Evolutionary conservation across 2,329 filamentous ascomycete genomes (phyloP).

Genomic region (Alternaria infectoria): DNA sequence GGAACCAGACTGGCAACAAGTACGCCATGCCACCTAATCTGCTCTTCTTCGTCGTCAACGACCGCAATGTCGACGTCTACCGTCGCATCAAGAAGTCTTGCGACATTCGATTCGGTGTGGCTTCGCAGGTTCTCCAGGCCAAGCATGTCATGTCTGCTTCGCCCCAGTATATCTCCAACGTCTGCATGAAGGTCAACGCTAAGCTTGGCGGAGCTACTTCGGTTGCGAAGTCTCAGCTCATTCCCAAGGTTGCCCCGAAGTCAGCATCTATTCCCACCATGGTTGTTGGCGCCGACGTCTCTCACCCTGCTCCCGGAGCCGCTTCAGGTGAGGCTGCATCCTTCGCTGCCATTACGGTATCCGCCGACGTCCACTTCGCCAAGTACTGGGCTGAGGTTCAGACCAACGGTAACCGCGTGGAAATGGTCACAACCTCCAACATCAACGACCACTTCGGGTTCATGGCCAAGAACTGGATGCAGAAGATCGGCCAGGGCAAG

Average conservation of each 20-base stretch:
- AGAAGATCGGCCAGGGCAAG: slow-evolving; percentile 58
- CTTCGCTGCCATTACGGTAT: slow-evolving; percentile 86
- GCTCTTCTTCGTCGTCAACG: slow-evolving; percentile 76
- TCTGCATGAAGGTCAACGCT: slow-evolving; percentile 95
- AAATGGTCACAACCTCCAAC: slow-evolving; percentile 76
- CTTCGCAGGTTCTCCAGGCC: slow-evolving; percentile 81
- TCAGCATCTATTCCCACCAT: slow-evolving; percentile 61
- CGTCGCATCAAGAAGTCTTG: slow-evolving; percentile 86
- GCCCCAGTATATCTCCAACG: slow-evolving; percentile 89
- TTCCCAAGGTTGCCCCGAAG: slow-evolving; percentile 35
- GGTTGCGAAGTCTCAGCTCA: slow-evolving; percentile 51
- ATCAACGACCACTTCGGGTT: slow-evolving; percentile 69
- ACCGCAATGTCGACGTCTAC: slow-evolving; percentile 75
- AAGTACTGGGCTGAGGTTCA: slow-evolving; percentile 80
- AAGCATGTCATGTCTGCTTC: slow-evolving; percentile 72
- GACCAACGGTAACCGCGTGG: slow-evolving; percentile 80
- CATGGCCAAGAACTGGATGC: slow-evolving; percentile 70
- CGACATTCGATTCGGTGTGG: slow-evolving; percentile 83
- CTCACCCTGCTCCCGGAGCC: slow-evolving; percentile 73
- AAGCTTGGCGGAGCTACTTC: slow-evolving; percentile 87
- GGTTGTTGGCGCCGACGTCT: slow-evolving; percentile 90
- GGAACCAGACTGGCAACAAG: slow-evolving; percentile 61
- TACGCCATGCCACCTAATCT: slow-evolving; percentile 71
- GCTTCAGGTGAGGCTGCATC: slow-evolving; percentile 62
- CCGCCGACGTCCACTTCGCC: slow-evolving; percentile 72